A percentile compares a stretch with the other conserved stretches of the same genome.
Evolutionary conservation across 441 rosid genomes (phyloP).

Genomic region (Adansonia gregorii): DNA sequence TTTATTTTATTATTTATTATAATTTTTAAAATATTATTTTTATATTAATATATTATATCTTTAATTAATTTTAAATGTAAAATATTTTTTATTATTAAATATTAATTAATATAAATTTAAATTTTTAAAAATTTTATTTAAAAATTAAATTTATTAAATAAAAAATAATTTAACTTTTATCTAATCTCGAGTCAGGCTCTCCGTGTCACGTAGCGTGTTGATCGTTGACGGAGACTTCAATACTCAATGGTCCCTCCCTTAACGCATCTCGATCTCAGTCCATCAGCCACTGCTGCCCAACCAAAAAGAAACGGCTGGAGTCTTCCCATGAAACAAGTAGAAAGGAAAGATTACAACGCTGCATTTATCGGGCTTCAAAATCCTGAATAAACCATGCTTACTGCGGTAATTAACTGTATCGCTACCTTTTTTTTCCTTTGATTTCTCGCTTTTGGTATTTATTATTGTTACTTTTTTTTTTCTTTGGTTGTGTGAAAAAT

Average conservation of each 20-base stretch:
- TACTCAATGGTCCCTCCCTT: neutral
- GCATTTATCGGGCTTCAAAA: neutral
- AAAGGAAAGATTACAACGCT: neutral
- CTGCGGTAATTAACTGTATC: conserved; percentile 42
- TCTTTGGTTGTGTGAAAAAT: conserved; percentile 33
- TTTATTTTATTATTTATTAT: too few species aligned
- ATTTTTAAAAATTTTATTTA: too few species aligned
- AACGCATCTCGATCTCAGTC: neutral
- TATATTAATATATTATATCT: too few species aligned
- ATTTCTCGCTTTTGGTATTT: neutral
- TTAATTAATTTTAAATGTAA: too few species aligned
- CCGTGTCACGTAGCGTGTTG: neutral
- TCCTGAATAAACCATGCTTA: conserved; percentile 36
- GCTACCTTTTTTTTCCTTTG: neutral
- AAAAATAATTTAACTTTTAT: too few species aligned
- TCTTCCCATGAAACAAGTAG: neutral
- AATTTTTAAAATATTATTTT: too few species aligned
- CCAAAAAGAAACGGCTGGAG: neutral
- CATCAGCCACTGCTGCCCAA: neutral
- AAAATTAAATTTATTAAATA: too few species aligned
- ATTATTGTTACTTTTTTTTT: neutral
- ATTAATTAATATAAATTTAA: too few species aligned
- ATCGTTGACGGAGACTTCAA: neutral
- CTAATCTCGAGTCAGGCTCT: neutral
- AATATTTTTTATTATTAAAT: too few species aligned